phyloP scores from a whole-genome alignment of 768 basidiomycete species.

The Nevesoporus exiguus region DNA sequence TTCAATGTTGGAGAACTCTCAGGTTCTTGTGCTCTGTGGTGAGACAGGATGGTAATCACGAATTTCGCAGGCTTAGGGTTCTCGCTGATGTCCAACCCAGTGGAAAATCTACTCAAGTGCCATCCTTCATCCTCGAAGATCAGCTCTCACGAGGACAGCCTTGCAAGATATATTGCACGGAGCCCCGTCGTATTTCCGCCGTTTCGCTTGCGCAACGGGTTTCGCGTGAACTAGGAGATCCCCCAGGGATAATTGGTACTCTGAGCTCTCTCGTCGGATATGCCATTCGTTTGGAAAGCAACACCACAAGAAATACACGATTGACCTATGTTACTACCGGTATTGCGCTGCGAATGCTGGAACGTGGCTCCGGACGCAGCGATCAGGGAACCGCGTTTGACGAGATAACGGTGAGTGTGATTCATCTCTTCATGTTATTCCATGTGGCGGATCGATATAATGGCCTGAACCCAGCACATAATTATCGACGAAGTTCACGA shows the following conservation, averaged over 20 bases:
- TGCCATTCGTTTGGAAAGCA: conserved; percentile 89
- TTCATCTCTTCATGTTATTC: conserved; percentile 1
- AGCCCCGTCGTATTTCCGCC: conserved; percentile 93
- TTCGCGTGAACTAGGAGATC: conserved; percentile 88
- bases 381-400: conserved; percentile 83
- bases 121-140: conserved; percentile 90
- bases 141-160: conserved; percentile 72
- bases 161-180: conserved; percentile 93
- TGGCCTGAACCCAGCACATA: conserved; percentile 59
- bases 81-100: conserved; percentile 37
- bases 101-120: conserved; percentile 96
- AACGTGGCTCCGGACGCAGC: conserved; percentile 67
- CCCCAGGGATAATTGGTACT: conserved; percentile 73
- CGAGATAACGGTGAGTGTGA: conserved; percentile 80
- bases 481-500: conserved; percentile 99
- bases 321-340: conserved; percentile 89
- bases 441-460: neutral
- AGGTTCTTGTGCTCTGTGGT: conserved; percentile 84
- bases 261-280: conserved; percentile 83
- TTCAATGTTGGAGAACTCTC: conserved; percentile 62
- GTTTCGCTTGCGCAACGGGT: conserved; percentile 94
- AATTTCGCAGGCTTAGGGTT: conserved; percentile 31
- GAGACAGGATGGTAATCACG: conserved; percentile 68
- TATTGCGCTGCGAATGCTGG: conserved; percentile 96
- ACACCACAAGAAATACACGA: conserved; percentile 73